phyloP scores from a whole-genome alignment of 805 yeast species.

The Candida cerambycidarum region DNA sequence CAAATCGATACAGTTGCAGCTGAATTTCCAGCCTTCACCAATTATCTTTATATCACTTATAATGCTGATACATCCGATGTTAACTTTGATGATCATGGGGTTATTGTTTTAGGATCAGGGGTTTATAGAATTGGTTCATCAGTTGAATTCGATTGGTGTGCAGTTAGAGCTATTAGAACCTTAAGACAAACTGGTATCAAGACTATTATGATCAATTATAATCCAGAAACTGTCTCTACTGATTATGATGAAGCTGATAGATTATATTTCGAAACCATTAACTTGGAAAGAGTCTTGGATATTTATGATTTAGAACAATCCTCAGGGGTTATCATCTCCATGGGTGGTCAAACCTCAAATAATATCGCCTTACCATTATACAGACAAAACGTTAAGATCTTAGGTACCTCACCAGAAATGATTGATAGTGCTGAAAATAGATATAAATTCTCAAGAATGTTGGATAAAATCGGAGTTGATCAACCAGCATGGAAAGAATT shows the following conservation, averaged over 20 bases:
- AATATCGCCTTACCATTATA: slow-evolving; percentile 91
- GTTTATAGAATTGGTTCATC: slow-evolving; percentile 98
- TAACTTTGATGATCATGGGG: slow-evolving; percentile 86
- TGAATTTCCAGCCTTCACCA: slow-evolving; percentile 95
- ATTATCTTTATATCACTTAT: slow-evolving; percentile 92
- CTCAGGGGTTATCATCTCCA: slow-evolving; percentile 88
- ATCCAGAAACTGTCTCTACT: slow-evolving; percentile 98
- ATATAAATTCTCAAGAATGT: slow-evolving; percentile 95
- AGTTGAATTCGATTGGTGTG: slow-evolving; percentile 99
- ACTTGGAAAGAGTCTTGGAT: slow-evolving; percentile 90
- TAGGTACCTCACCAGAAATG: slow-evolving; percentile 98
- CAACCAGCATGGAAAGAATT: slow-evolving; percentile 99
- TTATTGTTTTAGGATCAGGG: slow-evolving; percentile 96
- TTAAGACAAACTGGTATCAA: slow-evolving; percentile 72
- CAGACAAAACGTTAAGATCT: slow-evolving; percentile 90
- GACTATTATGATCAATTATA: slow-evolving; percentile 96
- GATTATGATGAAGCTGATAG: slow-evolving; percentile 98
- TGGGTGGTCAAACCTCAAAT: slow-evolving; percentile 99
- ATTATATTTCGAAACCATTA: slow-evolving; percentile 92
- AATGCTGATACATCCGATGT: slow-evolving; percentile 89
- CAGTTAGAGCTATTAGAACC: slow-evolving; percentile 94
- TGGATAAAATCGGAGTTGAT: slow-evolving; percentile 94
- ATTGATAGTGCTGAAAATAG: slow-evolving; percentile 98
- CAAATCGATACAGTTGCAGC: slow-evolving; percentile 99
- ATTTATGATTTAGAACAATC: slow-evolving; percentile 91